A percentile compares a stretch with the other conserved stretches of the same genome.
Conservation (phyloP, 306 rosid species). For the Cucumis cinereus region DNA sequence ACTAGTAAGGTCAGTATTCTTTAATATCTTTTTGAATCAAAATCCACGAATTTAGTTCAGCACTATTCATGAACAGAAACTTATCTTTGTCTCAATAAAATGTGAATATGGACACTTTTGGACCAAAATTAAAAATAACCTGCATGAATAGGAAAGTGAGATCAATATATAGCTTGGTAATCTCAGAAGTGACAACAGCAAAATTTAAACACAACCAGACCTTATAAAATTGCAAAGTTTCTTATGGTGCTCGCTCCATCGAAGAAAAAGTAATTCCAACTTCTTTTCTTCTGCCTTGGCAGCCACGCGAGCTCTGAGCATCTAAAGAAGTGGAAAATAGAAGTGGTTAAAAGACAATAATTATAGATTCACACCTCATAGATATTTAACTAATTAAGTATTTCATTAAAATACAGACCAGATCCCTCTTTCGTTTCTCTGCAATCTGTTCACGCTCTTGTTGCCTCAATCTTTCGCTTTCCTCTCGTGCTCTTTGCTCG, state of each 20-base stretch:
- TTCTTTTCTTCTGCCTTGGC: slow-evolving; percentile 98
- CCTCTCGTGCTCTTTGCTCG: slow-evolving; percentile 96
- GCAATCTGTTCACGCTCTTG: slow-evolving; percentile 89
- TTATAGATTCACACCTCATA: not conserved
- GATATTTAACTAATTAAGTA: not conserved
- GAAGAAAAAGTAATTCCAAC: slow-evolving; percentile 91
- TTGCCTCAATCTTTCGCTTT: slow-evolving; percentile 82
- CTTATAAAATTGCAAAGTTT: slow-evolving; percentile 91
- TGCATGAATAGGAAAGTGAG: slow-evolving; percentile 28
- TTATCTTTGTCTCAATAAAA: slow-evolving; percentile 95
- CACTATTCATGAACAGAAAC: slow-evolving; percentile 76
- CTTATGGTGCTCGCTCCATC: slow-evolving; percentile 90
- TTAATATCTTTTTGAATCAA: not conserved
- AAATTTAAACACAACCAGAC: slow-evolving; percentile 22
- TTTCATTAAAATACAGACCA: slow-evolving; percentile 33
- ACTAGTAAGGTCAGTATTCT: not conserved
- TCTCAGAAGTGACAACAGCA: not conserved
- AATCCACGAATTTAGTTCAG: slow-evolving; percentile 50
- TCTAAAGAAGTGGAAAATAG: slow-evolving; percentile 24
- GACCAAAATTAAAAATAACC: slow-evolving; percentile 98
- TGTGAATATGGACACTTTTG: slow-evolving; percentile 99
- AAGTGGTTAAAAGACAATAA: slow-evolving; percentile 6
- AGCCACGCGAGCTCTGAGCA: slow-evolving; percentile 89
- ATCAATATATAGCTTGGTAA: slow-evolving; percentile 9
- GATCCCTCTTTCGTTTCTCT: slow-evolving; percentile 79